Conservation (phyloP, 306 rosid genomes). For the Amphicarpaea edgeworthii region DNA sequence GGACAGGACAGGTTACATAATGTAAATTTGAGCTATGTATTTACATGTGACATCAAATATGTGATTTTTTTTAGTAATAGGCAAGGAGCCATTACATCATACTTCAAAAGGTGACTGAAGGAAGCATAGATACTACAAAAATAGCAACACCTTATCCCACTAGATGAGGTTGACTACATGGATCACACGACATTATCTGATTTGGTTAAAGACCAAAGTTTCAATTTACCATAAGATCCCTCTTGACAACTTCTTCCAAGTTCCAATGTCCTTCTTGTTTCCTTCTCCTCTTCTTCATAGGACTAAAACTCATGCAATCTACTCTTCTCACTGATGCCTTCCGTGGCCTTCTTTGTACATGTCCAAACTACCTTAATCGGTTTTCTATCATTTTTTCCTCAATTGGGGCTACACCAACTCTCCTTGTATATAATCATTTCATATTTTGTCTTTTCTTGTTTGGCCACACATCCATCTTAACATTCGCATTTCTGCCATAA, state of each 20-base stretch:
- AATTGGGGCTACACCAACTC: not conserved
- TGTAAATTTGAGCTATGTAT: not conserved
- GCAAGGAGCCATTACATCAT: slow-evolving; percentile 5
- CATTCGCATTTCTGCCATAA: not conserved
- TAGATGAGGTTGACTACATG: not conserved
- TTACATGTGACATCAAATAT: not conserved
- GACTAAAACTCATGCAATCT: not conserved
- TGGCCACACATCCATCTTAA: not conserved
- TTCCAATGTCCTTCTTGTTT: not conserved
- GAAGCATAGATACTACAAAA: not conserved
- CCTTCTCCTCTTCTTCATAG: not conserved
- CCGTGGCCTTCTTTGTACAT: not conserved
- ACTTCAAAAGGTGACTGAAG: slow-evolving; percentile 12
- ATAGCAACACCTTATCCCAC: not conserved
- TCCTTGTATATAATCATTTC: not conserved
- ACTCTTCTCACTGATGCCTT: not conserved
- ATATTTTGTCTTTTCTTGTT: not conserved
- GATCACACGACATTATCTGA: not conserved
- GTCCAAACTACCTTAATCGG: not conserved
- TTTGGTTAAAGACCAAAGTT: not conserved
- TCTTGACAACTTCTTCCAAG: not conserved
- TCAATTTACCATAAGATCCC: not conserved
- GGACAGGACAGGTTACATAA: no score
- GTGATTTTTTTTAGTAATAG: slow-evolving; percentile 34
- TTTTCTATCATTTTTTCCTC: not conserved